Evolutionary conservation across 2,329 filamentous ascomycete species (phyloP), one percentile per base, ranked within the genome.

Genomic region (Orbilia javanica): DNA sequence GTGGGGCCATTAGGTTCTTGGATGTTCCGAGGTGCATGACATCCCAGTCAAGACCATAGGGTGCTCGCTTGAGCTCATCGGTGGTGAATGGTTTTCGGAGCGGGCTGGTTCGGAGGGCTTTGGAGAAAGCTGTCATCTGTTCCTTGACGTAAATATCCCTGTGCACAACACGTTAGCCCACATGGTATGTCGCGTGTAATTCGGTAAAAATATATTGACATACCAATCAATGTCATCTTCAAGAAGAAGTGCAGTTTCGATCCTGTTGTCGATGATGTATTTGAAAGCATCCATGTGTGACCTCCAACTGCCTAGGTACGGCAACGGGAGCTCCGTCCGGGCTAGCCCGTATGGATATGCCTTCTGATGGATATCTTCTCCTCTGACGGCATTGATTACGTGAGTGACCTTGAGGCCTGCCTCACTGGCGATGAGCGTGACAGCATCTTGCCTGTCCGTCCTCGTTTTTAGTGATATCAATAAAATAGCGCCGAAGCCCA

Each of bases 191-290:
- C 55, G 34, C 55, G 29, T 50, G 18, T 8, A 18, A n/a, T 25
- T 46, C 46, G 18, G 31, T 20, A 34, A 27, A 57, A n/a, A n/a
- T n/a, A n/a, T n/a, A n/a, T 0, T 13, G 2, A 25, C 65, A 27
- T 64, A 79, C 75, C 75, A 79, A 64, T 79, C 75, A 22, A 79
- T 53, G 52, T 79, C 75, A 25, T 79, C 75, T 42, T 79, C 75
- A 18, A 79, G 31, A 6, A 79, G 18, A 18, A 79, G 63, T 6
- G 75, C 67, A 1, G 75, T 79, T 65, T 79, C 75, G 20, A 79
- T 65, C 25, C 42, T 68, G 11, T 79, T 79, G 39, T 79, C 75
- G 7, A 79, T 53, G n/a, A 79, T 79, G 18, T 79, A 79, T 22
- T 71, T 79, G 44, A 79, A 79, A 20, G 75, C 75, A 27, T 79